These are phyloP conservation scores for Phaeosphaeria sp. DNA, from an alignment of 2,329 filamentous ascomycete genomes.

Conservation along the genomic window DNA sequence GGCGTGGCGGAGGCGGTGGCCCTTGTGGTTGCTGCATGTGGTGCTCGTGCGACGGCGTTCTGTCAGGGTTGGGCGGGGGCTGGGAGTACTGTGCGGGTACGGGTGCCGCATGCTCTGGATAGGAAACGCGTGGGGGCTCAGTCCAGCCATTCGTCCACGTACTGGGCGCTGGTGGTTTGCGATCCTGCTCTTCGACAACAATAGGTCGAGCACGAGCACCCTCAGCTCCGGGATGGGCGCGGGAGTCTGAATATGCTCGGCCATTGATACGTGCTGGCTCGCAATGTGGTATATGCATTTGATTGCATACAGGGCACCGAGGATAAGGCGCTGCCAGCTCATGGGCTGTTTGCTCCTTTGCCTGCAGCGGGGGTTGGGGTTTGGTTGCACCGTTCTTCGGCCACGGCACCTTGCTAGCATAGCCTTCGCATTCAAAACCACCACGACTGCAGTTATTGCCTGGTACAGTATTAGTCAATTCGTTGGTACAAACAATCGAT, in stretches of 20 bases:
- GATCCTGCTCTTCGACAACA: constrained; percentile 53
- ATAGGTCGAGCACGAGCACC: constrained; percentile 55
- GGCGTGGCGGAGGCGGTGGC: constrained; percentile 27
- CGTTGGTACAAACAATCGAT: not conserved
- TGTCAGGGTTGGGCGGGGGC: constrained; percentile 22
- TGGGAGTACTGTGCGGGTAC: constrained; percentile 28
- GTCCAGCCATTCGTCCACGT: constrained; percentile 31
- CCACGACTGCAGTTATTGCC: constrained; percentile 85
- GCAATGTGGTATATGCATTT: constrained; percentile 40
- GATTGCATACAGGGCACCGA: constrained; percentile 25
- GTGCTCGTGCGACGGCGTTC: constrained; percentile 32
- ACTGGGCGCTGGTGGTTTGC: constrained; percentile 27
- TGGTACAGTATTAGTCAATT: constrained; percentile 9
- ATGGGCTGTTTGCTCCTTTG: constrained; percentile 67
- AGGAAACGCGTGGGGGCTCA: constrained; percentile 28
- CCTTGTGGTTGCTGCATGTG: constrained; percentile 24
- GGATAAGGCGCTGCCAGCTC: constrained; percentile 26
- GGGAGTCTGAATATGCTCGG: constrained; percentile 34
- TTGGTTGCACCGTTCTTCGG: constrained; percentile 73
- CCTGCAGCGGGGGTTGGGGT: constrained; percentile 72
- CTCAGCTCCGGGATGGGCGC: constrained; percentile 38
- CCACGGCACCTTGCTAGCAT: constrained; percentile 80
- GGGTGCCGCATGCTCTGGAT: constrained; percentile 26
- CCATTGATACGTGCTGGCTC: constrained; percentile 19
- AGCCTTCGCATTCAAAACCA: constrained; percentile 89